Base-by-base conservation (phyloP, 1,284 basidiomycete genomes). In the Polyporus tsugae region DNA sequence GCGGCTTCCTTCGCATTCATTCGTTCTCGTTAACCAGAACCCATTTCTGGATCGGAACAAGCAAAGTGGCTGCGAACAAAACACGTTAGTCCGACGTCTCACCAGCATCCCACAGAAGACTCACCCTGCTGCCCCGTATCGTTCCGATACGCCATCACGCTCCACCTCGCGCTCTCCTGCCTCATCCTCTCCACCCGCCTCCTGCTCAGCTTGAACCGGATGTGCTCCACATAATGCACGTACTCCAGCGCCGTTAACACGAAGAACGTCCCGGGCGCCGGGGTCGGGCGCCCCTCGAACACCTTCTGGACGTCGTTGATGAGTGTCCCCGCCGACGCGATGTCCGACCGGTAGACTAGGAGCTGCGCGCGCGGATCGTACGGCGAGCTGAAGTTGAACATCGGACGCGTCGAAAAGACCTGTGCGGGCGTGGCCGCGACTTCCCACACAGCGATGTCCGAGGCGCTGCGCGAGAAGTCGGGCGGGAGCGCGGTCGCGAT, bases 121-220 rank as follows among this genome's bases (percentile, higher is more conserved):
- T 35, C n/a, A 71, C 70, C 66, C 25, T 66, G 41, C 41, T 49
- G 42, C 13, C 57, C 53, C n/a, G 44, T 68, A 36, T 68, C 70
- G 10, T 39, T 60, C 10, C 71, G 66, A 25, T 65, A 68, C 60
- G 66, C 65, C 22, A 69, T 36, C 70, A 69, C 64, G 53, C 22
- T 44, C 69, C 67, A 71, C 39, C 63, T 57, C n/a, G n/a, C 44
- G 29, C 53, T 29, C 65, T 71, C 64, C 62, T 57, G 53, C 35
- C 64, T 52, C 73, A 74, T 74, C 41, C 63, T 44, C 66, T 70
- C 67, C 29, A 73, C 68, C 55, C 73, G 64, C 62, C 72, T 46
- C 65, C 52, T 67, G 55, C 75, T 77, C 71, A 80, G 75, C 65
- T 72, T 75, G 78, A 79, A 81, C 22, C 74, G 72, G 5, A 80